phyloP scores from a whole-genome alignment of 2,329 filamentous ascomycete genomes.

The Dothideomycetes sp. region DNA sequence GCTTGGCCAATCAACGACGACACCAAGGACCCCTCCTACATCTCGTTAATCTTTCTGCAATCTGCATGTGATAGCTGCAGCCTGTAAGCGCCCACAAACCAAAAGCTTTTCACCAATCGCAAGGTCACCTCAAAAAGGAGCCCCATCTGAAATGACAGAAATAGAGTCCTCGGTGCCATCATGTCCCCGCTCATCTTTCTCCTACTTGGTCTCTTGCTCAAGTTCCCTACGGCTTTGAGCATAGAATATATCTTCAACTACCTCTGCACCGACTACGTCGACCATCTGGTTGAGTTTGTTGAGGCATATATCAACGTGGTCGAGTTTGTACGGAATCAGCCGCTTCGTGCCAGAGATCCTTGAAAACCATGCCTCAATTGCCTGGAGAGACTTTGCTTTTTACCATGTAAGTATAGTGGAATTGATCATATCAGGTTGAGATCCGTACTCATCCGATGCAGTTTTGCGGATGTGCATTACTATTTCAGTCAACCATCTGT shows the following conservation, averaged over 20 bases:
- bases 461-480: conserved; percentile 72
- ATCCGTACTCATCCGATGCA: conserved; percentile 27
- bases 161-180: no score
- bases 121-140: no score
- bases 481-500: conserved; percentile 60
- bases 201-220: conserved; percentile 13
- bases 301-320: conserved; percentile 22
- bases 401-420: conserved; percentile 34
- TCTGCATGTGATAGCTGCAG: no score
- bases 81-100: no score
- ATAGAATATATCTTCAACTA: conserved; percentile 17
- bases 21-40: no score
- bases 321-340: conserved; percentile 19
- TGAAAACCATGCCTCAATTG: conserved; percentile 38
- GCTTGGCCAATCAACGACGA: no score
- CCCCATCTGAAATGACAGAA: no score
- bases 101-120: no score
- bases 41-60: no score
- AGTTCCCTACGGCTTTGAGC: conserved; percentile 15
- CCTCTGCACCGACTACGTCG: conserved; percentile 19
- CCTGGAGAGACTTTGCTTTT: conserved; percentile 39
- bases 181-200: conserved; percentile 11
- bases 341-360: conserved; percentile 14
- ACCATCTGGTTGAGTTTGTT: conserved; percentile 21
- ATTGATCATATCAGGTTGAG: neutral